phyloP scores from a whole-genome alignment of 2,329 filamentous ascomycete genomes.

The Xylariaceae sp. region DNA sequence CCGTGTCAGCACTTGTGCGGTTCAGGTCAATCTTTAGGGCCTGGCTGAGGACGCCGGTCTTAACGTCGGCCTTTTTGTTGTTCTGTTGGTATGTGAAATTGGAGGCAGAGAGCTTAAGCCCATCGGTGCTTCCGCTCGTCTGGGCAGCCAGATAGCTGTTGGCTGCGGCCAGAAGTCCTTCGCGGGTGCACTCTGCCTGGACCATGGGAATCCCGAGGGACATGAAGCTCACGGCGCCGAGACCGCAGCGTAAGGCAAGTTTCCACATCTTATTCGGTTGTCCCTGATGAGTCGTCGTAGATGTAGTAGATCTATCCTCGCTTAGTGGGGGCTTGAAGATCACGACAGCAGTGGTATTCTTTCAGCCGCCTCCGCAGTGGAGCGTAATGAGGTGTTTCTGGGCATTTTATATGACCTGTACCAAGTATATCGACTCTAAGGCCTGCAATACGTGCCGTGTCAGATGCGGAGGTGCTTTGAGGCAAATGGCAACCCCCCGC shows the following conservation, averaged over 20 bases:
- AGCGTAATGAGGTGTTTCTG: no score
- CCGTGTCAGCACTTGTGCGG: constrained; percentile 21
- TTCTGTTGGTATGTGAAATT: constrained; percentile 27
- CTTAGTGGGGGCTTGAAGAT: no score
- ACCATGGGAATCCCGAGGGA: neutral
- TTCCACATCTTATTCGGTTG: no score
- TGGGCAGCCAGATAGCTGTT: constrained; percentile 25
- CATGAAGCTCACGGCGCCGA: constrained; percentile 5
- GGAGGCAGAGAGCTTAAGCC: constrained; percentile 16
- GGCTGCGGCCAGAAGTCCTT: constrained; percentile 23
- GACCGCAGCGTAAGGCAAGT: no score
- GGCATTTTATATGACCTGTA: neutral
- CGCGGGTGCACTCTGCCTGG: constrained; percentile 23
- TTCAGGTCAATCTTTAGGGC: constrained; percentile 23
- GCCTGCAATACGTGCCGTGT: constrained; percentile 13
- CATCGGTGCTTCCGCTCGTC: constrained; percentile 1
- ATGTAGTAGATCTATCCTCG: no score
- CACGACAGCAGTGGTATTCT: no score
- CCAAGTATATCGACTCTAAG: neutral
- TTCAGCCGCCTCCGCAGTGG: no score
- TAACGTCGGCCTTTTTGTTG: constrained; percentile 21
- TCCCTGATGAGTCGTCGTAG: no score
- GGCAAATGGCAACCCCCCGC: constrained; percentile 17
- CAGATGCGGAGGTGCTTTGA: constrained; percentile 14
- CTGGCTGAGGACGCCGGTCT: constrained; percentile 19